Conservation (phyloP, 495 filamentous ascomycete species). For the Pyrenula aspistea region DNA sequence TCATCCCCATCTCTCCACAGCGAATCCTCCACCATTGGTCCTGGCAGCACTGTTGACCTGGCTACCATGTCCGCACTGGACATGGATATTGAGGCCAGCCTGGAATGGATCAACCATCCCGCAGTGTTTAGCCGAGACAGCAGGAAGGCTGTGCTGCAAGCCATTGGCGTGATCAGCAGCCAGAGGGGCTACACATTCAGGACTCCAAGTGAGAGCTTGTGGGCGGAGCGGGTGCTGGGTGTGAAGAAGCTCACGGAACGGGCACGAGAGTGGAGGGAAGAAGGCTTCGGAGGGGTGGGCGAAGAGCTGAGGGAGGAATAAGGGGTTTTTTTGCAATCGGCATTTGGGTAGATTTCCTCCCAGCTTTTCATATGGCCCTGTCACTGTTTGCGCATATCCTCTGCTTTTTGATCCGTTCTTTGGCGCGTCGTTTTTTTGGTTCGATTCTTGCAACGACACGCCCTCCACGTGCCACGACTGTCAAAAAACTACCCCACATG, state of each 20-base stretch:
- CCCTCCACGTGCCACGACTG: too few relatives aligned
- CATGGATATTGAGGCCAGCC: conserved; percentile 74
- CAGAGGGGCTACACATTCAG: conserved; percentile 93
- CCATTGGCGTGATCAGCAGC: conserved; percentile 89
- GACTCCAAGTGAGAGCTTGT: conserved; percentile 71
- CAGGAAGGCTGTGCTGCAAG: conserved; percentile 89
- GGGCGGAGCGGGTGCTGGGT: conserved; percentile 69
- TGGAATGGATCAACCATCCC: conserved; percentile 99
- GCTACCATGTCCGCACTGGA: conserved; percentile 78
- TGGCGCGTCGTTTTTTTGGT: too few relatives aligned
- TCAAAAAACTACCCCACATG: too few relatives aligned
- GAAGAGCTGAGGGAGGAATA: conserved; percentile 70
- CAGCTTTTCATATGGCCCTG: too few relatives aligned
- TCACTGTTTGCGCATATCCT: too few relatives aligned
- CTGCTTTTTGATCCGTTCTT: too few relatives aligned
- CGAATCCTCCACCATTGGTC: conserved; percentile 46
- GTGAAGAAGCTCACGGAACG: conserved; percentile 66
- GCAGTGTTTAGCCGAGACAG: conserved; percentile 93
- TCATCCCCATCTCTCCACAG: conserved; percentile 35
- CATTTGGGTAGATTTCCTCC: too few relatives aligned
- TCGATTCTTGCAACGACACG: too few relatives aligned
- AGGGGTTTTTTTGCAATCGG: too few relatives aligned
- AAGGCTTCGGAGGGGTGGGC: conserved; percentile 46
- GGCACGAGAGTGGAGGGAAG: conserved; percentile 77
- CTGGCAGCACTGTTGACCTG: conserved; percentile 54